Percentiles rank a stretch among this genome's conserved stretches.
phyloP scores from a whole-genome alignment of 805 yeast genomes.

The Sporopachydermia lactativora region DNA sequence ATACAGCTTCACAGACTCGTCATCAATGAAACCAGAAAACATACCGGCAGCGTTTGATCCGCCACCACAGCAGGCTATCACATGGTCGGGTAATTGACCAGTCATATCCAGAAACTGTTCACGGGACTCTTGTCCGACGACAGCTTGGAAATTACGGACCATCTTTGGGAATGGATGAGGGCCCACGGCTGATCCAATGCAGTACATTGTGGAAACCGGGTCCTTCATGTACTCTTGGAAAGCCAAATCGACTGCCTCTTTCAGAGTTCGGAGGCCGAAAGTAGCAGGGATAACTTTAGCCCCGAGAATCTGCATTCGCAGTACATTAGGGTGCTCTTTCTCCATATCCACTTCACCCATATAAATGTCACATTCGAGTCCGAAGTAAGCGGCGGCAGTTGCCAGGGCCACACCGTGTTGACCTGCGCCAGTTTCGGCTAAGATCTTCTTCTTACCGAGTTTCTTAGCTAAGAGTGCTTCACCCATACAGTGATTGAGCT shows the following conservation, averaged over 20 bases:
- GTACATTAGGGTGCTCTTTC: conserved; percentile 9
- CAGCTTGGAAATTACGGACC: conserved; percentile 9
- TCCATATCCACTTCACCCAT: conserved; percentile 9
- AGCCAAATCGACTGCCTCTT: conserved; percentile 9
- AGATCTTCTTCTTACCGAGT: conserved; percentile 60
- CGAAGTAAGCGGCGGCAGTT: conserved; percentile 72
- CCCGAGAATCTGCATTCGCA: conserved; percentile 9
- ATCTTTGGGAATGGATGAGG: conserved; percentile 9
- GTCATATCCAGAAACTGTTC: conserved; percentile 6
- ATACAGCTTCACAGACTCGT: conserved; percentile 8
- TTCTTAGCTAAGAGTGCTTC: conserved; percentile 71
- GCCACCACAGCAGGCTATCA: conserved; percentile 10
- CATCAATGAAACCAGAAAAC: conserved; percentile 9
- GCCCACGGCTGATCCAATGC: conserved; percentile 10
- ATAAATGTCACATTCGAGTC: conserved; percentile 7
- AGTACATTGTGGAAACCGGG: conserved; percentile 8
- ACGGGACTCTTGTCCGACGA: conserved; percentile 8
- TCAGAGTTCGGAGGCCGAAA: conserved; percentile 6
- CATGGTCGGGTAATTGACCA: conserved; percentile 8
- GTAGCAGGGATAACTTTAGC: conserved; percentile 9
- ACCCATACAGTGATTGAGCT: conserved; percentile 73
- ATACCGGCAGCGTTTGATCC: conserved; percentile 10
- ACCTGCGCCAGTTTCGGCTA: conserved; percentile 90
- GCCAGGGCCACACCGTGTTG: conserved; percentile 93
- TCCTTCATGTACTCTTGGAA: conserved; percentile 7